These are phyloP conservation scores for Lasiosphaeria ovina DNA, from an alignment of 495 filamentous ascomycete species.

Conservation along the genomic window DNA sequence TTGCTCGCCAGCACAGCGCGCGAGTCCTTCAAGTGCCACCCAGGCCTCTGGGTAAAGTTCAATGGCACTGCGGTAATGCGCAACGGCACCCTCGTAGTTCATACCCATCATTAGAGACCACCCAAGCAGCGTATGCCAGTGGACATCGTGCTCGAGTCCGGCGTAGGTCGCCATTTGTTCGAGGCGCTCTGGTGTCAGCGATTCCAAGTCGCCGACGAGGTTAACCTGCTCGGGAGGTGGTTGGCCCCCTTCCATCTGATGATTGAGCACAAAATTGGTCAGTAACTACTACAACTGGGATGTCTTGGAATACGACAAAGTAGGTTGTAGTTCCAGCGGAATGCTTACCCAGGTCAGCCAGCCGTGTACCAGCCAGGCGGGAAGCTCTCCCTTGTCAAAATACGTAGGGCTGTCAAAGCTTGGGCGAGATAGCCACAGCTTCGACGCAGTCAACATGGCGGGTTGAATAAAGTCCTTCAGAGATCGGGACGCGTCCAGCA, in stretches of 20 bases:
- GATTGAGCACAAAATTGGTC: background rate
- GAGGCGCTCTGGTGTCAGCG: slow-evolving; percentile 7
- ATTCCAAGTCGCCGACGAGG: background rate
- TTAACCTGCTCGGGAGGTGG: background rate
- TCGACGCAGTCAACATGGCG: background rate
- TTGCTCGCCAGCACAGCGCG: slow-evolving; percentile 3
- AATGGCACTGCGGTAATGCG: slow-evolving; percentile 11
- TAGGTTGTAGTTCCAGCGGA: background rate
- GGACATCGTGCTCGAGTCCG: slow-evolving; percentile 3
- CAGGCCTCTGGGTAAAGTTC: slow-evolving; percentile 8
- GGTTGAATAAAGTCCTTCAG: background rate
- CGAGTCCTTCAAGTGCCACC: slow-evolving; percentile 13
- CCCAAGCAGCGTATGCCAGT: slow-evolving; percentile 13
- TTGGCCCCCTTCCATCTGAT: background rate
- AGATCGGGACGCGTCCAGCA: background rate
- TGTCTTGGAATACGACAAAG: background rate
- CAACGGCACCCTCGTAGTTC: background rate
- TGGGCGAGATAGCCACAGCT: background rate
- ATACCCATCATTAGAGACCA: slow-evolving; percentile 14
- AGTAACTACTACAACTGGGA: background rate
- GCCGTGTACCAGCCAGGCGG: slow-evolving; percentile 2
- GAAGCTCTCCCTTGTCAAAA: slow-evolving; percentile 9
- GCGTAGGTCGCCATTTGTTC: slow-evolving; percentile 9
- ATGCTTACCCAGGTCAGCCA: slow-evolving; percentile 7
- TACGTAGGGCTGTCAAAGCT: background rate